Conservation (phyloP, 2,329 filamentous ascomycete species). For the Blastomyces parvus region DNA sequence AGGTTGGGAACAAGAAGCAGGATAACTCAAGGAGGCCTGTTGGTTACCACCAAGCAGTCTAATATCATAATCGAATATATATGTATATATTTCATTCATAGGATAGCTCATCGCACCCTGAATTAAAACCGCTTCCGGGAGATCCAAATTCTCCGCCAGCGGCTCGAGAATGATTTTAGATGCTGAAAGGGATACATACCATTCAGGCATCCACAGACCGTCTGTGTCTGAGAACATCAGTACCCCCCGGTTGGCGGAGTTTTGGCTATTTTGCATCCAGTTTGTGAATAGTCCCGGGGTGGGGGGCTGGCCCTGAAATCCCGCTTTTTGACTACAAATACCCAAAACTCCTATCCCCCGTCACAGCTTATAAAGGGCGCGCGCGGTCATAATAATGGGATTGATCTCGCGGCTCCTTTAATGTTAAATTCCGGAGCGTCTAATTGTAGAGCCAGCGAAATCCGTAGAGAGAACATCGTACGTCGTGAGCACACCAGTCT, state of each 20-base stretch:
- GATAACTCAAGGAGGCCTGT: neutral
- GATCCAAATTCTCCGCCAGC: neutral
- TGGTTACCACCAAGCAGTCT: no score
- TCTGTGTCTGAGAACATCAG: no score
- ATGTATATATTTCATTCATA: neutral
- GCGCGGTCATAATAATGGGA: no score
- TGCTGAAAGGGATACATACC: no score
- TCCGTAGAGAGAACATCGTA: neutral
- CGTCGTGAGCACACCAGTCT: neutral
- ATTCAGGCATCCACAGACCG: no score
- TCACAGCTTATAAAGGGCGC: no score
- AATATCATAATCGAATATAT: neutral
- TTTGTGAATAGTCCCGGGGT: neutral
- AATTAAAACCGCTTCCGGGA: neutral
- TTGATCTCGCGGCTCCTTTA: neutral
- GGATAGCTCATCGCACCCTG: neutral
- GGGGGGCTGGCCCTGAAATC: neutral
- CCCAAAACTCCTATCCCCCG: neutral
- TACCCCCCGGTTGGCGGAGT: no score
- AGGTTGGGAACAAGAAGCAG: neutral
- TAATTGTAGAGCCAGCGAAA: neutral
- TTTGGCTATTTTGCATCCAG: neutral
- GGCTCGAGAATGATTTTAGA: no score
- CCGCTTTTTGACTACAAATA: neutral
- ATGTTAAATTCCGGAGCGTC: neutral